phyloP scores from a whole-genome alignment of 2,329 filamentous ascomycete species.

The Catunica adiposa region DNA sequence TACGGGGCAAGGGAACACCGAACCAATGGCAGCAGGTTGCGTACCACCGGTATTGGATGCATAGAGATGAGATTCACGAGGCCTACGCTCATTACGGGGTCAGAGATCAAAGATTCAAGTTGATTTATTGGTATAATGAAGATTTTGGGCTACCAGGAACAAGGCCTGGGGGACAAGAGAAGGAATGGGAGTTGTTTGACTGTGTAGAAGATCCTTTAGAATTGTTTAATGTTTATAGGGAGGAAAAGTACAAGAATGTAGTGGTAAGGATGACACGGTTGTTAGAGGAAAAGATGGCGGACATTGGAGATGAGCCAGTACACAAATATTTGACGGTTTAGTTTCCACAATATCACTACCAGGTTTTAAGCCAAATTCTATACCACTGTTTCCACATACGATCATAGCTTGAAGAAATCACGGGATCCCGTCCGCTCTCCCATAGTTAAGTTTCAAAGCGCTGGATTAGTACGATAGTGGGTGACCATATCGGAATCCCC shows the following conservation, averaged over 20 bases:
- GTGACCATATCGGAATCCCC: too few species aligned
- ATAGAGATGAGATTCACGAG: not conserved
- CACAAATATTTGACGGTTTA: slow-evolving; percentile 16
- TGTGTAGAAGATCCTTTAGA: not conserved
- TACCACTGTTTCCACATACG: too few species aligned
- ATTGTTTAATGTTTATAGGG: slow-evolving; percentile 28
- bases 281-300: slow-evolving; percentile 33
- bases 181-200: slow-evolving; percentile 23
- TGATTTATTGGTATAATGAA: slow-evolving; percentile 1
- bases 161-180: not conserved
- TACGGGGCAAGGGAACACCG: not conserved
- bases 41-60: not conserved
- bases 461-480: too few species aligned
- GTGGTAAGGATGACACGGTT: slow-evolving; percentile 26
- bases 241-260: slow-evolving; percentile 23
- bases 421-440: too few species aligned
- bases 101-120: not conserved
- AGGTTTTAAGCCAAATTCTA: too few species aligned
- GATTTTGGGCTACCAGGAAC: not conserved
- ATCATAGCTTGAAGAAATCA: too few species aligned
- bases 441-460: too few species aligned
- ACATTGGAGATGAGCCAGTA: slow-evolving; percentile 32
- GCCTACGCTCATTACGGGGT: not conserved
- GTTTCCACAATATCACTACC: too few species aligned
- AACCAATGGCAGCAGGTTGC: not conserved